A percentile compares a stretch with the other conserved stretches of the same genome.
Conservation (phyloP, 2,329 filamentous ascomycete genomes). For the Penicillium sclerotigenum region DNA sequence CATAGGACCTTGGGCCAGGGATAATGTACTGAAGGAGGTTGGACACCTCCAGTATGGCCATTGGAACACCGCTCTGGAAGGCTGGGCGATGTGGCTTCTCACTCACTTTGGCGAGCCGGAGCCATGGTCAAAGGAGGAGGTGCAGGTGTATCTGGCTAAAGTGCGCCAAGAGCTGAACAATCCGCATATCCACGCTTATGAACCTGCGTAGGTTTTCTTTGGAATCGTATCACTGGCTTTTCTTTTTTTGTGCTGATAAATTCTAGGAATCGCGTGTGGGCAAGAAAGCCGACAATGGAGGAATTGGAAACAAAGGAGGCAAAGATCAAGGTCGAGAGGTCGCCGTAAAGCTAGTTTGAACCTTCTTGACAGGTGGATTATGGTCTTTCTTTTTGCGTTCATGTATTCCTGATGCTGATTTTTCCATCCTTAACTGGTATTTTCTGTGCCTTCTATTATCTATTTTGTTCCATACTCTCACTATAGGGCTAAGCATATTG, state of each 20-base stretch:
- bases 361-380: neutral
- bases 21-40: conserved; percentile 34
- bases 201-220: neutral
- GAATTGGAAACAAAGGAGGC: neutral
- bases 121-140: conserved; percentile 21
- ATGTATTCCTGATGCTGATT: too few species aligned
- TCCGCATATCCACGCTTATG: conserved; percentile 2
- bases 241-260: neutral
- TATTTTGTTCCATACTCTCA: neutral
- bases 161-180: conserved; percentile 1
- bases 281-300: neutral
- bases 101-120: conserved; percentile 24
- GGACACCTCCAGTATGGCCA: conserved; percentile 36
- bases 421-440: neutral
- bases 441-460: neutral
- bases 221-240: neutral
- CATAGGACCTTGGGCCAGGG: conserved; percentile 32
- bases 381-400: neutral
- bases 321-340: neutral
- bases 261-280: conserved; percentile 1
- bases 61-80: conserved; percentile 29
- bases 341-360: neutral
- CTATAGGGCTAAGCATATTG: neutral
- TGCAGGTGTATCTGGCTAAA: conserved; percentile 8
- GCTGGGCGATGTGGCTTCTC: conserved; percentile 31